Percentiles rank a stretch among this genome's conserved stretches.
phyloP scores from a whole-genome alignment of 2,329 filamentous ascomycete genomes.

The Trichoderma hamatum region DNA sequence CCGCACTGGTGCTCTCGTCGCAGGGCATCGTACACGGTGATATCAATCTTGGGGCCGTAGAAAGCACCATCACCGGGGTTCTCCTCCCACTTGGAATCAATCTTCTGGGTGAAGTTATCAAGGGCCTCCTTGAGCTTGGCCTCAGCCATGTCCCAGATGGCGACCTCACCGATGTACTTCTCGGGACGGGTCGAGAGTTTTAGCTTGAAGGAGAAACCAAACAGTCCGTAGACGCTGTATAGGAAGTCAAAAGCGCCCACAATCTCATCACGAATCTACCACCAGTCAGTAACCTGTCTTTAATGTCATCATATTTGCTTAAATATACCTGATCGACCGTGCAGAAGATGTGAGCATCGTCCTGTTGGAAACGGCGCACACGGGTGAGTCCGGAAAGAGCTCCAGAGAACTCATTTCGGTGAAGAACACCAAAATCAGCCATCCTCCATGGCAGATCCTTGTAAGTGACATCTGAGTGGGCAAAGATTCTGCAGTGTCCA shows the following conservation, averaged over 20 bases:
- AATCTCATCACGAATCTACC: slow-evolving; percentile 55
- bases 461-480: slow-evolving; percentile 81
- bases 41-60: slow-evolving; percentile 98
- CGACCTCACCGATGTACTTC: slow-evolving; percentile 82
- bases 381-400: slow-evolving; percentile 88
- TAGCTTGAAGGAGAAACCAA: slow-evolving; percentile 75
- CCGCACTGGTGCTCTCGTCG: slow-evolving; percentile 64
- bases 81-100: slow-evolving; percentile 76
- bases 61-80: slow-evolving; percentile 97
- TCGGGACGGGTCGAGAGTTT: slow-evolving; percentile 91
- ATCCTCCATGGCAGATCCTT: slow-evolving; percentile 84
- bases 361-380: slow-evolving; percentile 92
- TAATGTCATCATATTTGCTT: neutral
- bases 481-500: slow-evolving; percentile 87
- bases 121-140: slow-evolving; percentile 77
- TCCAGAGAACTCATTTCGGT: slow-evolving; percentile 93
- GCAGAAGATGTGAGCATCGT: slow-evolving; percentile 97
- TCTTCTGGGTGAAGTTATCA: slow-evolving; percentile 67
- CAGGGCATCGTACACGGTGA: slow-evolving; percentile 87
- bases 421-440: slow-evolving; percentile 93
- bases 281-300: neutral
- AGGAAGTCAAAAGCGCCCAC: slow-evolving; percentile 87
- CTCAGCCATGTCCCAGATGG: slow-evolving; percentile 90
- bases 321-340: slow-evolving; percentile 43
- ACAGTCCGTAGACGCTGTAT: slow-evolving; percentile 68